Evolutionary conservation across 1,284 basidiomycete genomes (phyloP), one percentile per base, ranked within the genome.

Genomic region (Fomitiporia mediterranea): DNA sequence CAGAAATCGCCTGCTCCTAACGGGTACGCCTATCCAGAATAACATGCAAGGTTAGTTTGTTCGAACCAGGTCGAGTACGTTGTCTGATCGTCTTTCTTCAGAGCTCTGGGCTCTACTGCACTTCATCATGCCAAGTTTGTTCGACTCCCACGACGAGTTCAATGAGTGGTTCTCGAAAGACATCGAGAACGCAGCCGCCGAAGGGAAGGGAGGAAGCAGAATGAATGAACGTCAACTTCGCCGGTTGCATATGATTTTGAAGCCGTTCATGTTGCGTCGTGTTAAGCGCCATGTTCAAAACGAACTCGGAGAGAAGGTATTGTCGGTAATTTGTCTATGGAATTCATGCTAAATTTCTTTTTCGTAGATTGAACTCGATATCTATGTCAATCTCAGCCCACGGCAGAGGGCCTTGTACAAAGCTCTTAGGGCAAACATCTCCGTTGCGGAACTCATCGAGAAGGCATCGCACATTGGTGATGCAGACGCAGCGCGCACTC

Each of bases 161-260:
- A 94, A 91, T 69, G 97, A 99, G 70, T 99, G 97, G 97, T 99
- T 99, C 74, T 98, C 96, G 23, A 98, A 98, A 71, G 97, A 99
- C 67, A 98, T 99, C 57, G 97, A 99, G 75, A 95, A 91, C 68
- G 91, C 91, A 17, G 94, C 57, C 21, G 77, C 79, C 23, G 91
- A 94, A 72, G 94, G 94, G 69, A 93, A 93, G 63, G 91, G 89
- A 8, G 91, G 89, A 9, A 86, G 86, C 68, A 89, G 87, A 63
- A 79, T 99, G 64, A 98, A 98, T 69, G 95, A 98, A 68, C 89
- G 98, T 70, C 97, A 99, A 70, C 77, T 99, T 38, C 84, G 94
- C 56, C 85, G 97, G 55, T 74, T 99, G 60, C 97, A 99, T 69
- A 98, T 99, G 94, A 99, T 99, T 61, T 77, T 99, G 65, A 98